phyloP scores from a whole-genome alignment of 2,329 filamentous ascomycete genomes.

The Pyrenophora tritici-repentis region DNA sequence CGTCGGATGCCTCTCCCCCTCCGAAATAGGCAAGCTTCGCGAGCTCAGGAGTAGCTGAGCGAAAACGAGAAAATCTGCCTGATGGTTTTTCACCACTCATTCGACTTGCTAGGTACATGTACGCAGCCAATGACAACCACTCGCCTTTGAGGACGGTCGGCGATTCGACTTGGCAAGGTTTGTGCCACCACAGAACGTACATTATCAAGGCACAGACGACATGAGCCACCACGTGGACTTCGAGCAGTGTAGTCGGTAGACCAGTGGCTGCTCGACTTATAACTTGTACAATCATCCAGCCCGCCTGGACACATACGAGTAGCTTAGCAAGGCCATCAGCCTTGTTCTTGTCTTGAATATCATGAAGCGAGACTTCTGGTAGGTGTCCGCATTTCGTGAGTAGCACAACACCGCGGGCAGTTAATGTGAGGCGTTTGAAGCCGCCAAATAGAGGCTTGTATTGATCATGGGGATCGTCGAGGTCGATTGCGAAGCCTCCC shows the following conservation, averaged over 20 bases:
- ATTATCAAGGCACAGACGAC: slow-evolving; percentile 34
- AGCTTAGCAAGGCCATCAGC: slow-evolving; percentile 24
- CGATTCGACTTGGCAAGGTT: slow-evolving; percentile 28
- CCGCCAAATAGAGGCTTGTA: neutral
- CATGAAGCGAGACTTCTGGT: slow-evolving; percentile 4
- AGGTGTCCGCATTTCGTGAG: slow-evolving; percentile 2
- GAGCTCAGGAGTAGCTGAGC: slow-evolving; percentile 1
- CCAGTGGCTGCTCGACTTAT: slow-evolving; percentile 16
- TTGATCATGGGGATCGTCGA: slow-evolving; percentile 4
- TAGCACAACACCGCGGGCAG: slow-evolving; percentile 3
- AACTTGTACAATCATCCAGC: slow-evolving; percentile 36
- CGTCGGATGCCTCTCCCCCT: neutral
- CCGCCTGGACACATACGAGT: slow-evolving; percentile 28
- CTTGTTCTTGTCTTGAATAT: slow-evolving; percentile 29
- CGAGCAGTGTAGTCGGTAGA: slow-evolving; percentile 57
- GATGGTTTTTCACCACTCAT: slow-evolving; percentile 12
- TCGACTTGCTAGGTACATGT: slow-evolving; percentile 23
- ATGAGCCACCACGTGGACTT: slow-evolving; percentile 64
- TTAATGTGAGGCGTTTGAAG: neutral
- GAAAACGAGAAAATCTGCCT: slow-evolving; percentile 3
- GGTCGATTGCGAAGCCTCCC: slow-evolving; percentile 24
- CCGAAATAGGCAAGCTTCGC: neutral
- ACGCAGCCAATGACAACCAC: slow-evolving; percentile 13
- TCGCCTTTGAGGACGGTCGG: slow-evolving; percentile 1
- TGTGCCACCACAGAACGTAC: slow-evolving; percentile 40